phyloP scores from a whole-genome alignment of 805 yeast species.

The Candida tallmaniae region DNA sequence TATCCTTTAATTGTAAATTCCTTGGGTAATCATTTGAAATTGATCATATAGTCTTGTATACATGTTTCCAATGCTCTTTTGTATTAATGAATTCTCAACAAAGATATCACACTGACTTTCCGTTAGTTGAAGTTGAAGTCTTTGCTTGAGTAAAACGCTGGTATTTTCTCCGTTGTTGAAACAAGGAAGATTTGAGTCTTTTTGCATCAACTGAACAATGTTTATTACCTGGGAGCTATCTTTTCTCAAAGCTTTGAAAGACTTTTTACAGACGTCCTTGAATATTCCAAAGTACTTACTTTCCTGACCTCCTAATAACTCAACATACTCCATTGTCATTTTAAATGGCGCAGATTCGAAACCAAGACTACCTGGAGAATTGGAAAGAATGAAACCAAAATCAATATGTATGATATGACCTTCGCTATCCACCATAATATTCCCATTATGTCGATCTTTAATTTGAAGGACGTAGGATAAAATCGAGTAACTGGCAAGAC shows the following conservation, averaged over 20 bases:
- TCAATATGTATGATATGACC: slow-evolving; percentile 96
- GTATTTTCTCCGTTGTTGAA: slow-evolving; percentile 86
- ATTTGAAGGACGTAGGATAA: slow-evolving; percentile 87
- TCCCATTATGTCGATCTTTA: slow-evolving; percentile 96
- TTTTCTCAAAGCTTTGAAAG: slow-evolving; percentile 70
- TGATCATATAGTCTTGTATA: slow-evolving; percentile 94
- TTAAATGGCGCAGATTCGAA: slow-evolving; percentile 98
- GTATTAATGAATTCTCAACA: slow-evolving; percentile 73
- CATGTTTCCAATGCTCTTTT: slow-evolving; percentile 78
- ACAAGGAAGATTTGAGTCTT: slow-evolving; percentile 86
- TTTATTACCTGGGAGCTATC: slow-evolving; percentile 70
- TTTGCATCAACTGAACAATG: slow-evolving; percentile 91
- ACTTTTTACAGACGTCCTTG: slow-evolving; percentile 58
- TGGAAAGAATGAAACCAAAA: slow-evolving; percentile 88
- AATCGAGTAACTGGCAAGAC: slow-evolving; percentile 88
- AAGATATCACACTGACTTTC: slow-evolving; percentile 71
- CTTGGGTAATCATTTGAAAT: slow-evolving; percentile 91
- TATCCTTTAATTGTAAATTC: too few relatives aligned
- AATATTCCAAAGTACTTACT: slow-evolving; percentile 59
- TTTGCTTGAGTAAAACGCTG: slow-evolving; percentile 68
- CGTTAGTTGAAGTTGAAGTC: slow-evolving; percentile 72
- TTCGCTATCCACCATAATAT: slow-evolving; percentile 92
- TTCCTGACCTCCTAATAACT: slow-evolving; percentile 75
- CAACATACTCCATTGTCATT: slow-evolving; percentile 83
- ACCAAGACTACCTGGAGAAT: slow-evolving; percentile 95